Evolutionary conservation across 495 filamentous ascomycete species (phyloP).

Genomic region (Viridothelium virens): DNA sequence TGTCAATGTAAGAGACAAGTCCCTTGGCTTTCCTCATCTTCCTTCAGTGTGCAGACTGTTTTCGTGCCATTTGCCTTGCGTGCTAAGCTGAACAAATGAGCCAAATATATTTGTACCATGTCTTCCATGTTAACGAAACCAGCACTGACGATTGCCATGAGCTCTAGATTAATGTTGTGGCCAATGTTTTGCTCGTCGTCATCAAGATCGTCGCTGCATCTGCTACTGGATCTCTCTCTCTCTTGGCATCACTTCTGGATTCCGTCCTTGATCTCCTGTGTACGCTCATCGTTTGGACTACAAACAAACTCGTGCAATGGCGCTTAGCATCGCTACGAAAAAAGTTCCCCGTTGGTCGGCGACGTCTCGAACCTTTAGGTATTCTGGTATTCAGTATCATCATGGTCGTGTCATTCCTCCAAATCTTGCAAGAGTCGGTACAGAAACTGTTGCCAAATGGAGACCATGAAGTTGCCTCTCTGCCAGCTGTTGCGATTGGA

Average conservation of each 20-base stretch:
- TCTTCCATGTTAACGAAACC: neutral
- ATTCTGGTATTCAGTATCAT: conserved; percentile 38
- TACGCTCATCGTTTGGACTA: conserved; percentile 43
- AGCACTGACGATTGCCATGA: neutral
- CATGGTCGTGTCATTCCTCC: conserved; percentile 42
- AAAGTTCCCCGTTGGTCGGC: conserved; percentile 42
- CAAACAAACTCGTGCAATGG: conserved; percentile 42
- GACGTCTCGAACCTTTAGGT: conserved; percentile 38
- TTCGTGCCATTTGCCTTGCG: no score
- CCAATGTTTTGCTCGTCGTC: conserved; percentile 41
- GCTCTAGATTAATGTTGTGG: conserved; percentile 39
- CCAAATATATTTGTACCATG: no score
- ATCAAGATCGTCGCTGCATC: conserved; percentile 37
- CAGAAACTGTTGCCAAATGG: conserved; percentile 37
- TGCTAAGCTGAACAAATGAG: no score
- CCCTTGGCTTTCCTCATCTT: neutral
- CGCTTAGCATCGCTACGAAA: conserved; percentile 34
- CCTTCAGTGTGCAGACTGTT: neutral
- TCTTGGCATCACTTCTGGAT: conserved; percentile 42
- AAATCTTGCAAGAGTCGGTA: conserved; percentile 44
- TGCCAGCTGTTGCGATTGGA: conserved; percentile 39
- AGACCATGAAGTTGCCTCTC: conserved; percentile 27
- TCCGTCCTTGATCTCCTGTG: conserved; percentile 45
- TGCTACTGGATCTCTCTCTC: conserved; percentile 41
- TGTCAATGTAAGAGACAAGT: conserved; percentile 37